Conservation (phyloP, 495 filamentous ascomycete species). For the Sporormia fimetaria region DNA sequence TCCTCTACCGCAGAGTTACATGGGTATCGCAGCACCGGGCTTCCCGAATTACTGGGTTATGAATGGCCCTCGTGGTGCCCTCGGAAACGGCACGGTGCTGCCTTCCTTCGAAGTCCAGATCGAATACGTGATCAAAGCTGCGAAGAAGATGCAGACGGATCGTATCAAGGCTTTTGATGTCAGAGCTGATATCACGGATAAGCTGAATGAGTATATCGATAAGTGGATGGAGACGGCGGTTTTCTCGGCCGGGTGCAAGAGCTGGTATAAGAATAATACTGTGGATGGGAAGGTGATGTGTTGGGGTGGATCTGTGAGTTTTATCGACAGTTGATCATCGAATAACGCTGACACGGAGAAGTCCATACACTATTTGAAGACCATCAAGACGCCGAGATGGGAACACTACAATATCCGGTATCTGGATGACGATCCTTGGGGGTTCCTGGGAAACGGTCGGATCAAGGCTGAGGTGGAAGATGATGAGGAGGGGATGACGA, state of each 20-base stretch:
- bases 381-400: slow-evolving; percentile 5
- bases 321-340: too few relatives aligned
- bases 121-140: slow-evolving; percentile 1
- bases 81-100: slow-evolving; percentile 7
- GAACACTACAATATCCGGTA: slow-evolving; percentile 13
- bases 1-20: slow-evolving; percentile 1
- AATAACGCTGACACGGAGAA: too few relatives aligned
- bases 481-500: background rate
- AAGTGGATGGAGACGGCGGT: slow-evolving; percentile 68
- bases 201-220: slow-evolving; percentile 53
- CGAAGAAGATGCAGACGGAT: slow-evolving; percentile 5
- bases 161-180: slow-evolving; percentile 6
- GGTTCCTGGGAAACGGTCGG: slow-evolving; percentile 6
- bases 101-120: background rate
- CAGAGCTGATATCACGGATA: slow-evolving; percentile 34
- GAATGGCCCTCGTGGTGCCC: slow-evolving; percentile 6
- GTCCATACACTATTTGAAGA: slow-evolving; percentile 13
- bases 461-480: slow-evolving; percentile 5
- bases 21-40: slow-evolving; percentile 2
- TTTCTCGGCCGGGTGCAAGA: slow-evolving; percentile 43
- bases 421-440: slow-evolving; percentile 4
- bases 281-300: slow-evolving; percentile 4
- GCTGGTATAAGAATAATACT: slow-evolving; percentile 10
- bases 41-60: slow-evolving; percentile 15
- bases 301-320: too few relatives aligned